Percentiles rank a stretch among this genome's conserved stretches.
These are phyloP conservation scores for Pseudogymnoascus sp. DNA, from an alignment of 2,329 filamentous ascomycete genomes.

Conservation along the genomic window DNA sequence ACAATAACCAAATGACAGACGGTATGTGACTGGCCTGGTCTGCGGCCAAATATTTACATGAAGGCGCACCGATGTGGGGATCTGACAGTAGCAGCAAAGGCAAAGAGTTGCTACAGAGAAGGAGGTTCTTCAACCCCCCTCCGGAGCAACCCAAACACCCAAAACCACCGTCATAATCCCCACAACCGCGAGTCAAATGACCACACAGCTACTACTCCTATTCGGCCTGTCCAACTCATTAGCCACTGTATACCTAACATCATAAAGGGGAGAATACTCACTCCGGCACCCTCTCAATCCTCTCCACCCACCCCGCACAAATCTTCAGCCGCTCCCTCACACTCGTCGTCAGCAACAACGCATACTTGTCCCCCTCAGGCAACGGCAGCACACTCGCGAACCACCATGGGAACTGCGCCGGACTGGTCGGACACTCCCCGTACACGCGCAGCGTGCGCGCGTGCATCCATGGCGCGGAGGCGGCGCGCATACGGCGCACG, in stretches of 20 bases:
- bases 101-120: neutral
- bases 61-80: neutral
- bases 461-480: constrained; percentile 68
- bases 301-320: constrained; percentile 67
- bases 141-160: neutral
- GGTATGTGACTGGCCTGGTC: neutral
- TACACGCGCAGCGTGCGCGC: constrained; percentile 65
- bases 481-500: constrained; percentile 57
- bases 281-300: constrained; percentile 27
- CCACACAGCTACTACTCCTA: constrained; percentile 5
- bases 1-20: neutral
- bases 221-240: neutral
- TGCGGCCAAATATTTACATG: neutral
- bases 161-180: constrained; percentile 2
- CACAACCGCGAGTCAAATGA: constrained; percentile 6
- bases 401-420: constrained; percentile 80
- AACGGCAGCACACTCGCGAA: constrained; percentile 76
- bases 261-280: neutral
- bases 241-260: neutral
- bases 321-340: constrained; percentile 78
- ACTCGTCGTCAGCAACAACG: constrained; percentile 62
- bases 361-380: constrained; percentile 70
- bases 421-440: constrained; percentile 68
- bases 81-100: neutral
- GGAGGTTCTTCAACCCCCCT: neutral